A percentile compares a stretch with the other conserved stretches of the same genome.
These are phyloP conservation scores for Tuber microsphaerosporum DNA, from an alignment of 495 filamentous ascomycete genomes.

Conservation along the genomic window DNA sequence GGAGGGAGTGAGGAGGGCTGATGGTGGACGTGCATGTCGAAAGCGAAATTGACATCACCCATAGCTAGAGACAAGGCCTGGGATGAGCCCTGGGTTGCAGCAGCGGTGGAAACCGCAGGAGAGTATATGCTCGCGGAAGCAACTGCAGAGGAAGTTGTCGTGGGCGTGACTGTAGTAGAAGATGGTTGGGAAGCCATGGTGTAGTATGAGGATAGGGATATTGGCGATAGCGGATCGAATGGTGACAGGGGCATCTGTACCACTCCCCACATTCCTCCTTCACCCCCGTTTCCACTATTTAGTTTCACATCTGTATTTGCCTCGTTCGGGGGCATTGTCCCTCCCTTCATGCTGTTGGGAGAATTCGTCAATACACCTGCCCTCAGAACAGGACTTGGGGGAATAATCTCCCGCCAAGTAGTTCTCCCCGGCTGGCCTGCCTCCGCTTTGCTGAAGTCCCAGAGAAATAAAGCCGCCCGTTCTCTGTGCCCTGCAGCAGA, in stretches of 20 bases:
- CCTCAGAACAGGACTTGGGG: slow-evolving; percentile 16
- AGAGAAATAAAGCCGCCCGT: slow-evolving; percentile 36
- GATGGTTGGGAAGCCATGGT: slow-evolving; percentile 16
- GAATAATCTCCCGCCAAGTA: slow-evolving; percentile 34
- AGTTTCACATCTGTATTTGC: slow-evolving; percentile 15
- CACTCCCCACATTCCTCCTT: neutral
- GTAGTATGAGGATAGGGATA: slow-evolving; percentile 28
- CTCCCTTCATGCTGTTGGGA: slow-evolving; percentile 6
- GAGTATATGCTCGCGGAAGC: neutral
- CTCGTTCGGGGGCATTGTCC: neutral
- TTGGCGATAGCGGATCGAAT: slow-evolving; percentile 32
- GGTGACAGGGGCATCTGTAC: slow-evolving; percentile 27
- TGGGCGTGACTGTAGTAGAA: neutral
- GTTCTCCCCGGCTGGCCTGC: slow-evolving; percentile 28
- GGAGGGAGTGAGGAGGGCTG: slow-evolving; percentile 29
- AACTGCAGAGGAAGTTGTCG: neutral
- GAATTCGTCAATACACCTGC: slow-evolving; percentile 18
- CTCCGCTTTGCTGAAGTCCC: slow-evolving; percentile 41
- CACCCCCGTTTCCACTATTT: slow-evolving; percentile 25
- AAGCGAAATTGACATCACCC: slow-evolving; percentile 31
- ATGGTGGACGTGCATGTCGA: slow-evolving; percentile 25
- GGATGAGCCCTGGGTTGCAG: slow-evolving; percentile 16
- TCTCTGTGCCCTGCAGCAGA: slow-evolving; percentile 20
- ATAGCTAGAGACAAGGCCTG: neutral
- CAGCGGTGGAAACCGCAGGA: neutral